phyloP scores from a whole-genome alignment of 192 early-diverging fungal genomes.

The Gaertneriomyces sp. region DNA sequence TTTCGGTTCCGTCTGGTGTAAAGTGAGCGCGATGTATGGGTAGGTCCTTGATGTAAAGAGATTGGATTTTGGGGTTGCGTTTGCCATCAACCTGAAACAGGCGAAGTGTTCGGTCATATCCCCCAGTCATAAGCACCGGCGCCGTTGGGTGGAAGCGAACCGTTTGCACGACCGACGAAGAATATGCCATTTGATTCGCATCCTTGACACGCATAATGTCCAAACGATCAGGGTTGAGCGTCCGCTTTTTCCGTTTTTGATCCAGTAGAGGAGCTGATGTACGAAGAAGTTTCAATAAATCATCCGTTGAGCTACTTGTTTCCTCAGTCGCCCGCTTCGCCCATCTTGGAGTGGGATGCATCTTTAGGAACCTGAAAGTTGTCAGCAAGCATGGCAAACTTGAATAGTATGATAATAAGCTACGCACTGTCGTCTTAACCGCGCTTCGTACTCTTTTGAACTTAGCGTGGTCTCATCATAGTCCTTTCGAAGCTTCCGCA shows the following conservation, averaged over 20 bases:
- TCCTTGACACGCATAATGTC: slow-evolving; percentile 69
- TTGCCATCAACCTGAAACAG: slow-evolving; percentile 93
- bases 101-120: slow-evolving; percentile 82
- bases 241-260: slow-evolving; percentile 3
- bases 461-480: slow-evolving; percentile 73
- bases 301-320: slow-evolving; percentile 1
- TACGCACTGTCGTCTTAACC: slow-evolving; percentile 79
- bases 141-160: slow-evolving; percentile 87
- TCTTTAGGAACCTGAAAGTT: slow-evolving; percentile 62
- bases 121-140: slow-evolving; percentile 81
- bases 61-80: slow-evolving; percentile 87
- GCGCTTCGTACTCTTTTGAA: slow-evolving; percentile 76
- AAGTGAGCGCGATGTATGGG: slow-evolving; percentile 78
- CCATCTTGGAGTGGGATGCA: slow-evolving; percentile 85
- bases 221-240: slow-evolving; percentile 54
- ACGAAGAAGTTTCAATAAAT: slow-evolving; percentile 28
- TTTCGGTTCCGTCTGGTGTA: slow-evolving; percentile 66
- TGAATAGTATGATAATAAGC: background rate
- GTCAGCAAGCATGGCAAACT: background rate
- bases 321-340: slow-evolving; percentile 42
- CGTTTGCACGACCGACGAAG: slow-evolving; percentile 61
- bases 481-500: slow-evolving; percentile 72
- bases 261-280: slow-evolving; percentile 32
- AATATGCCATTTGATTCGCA: slow-evolving; percentile 68
- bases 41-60: slow-evolving; percentile 82